These are phyloP conservation scores for Rhytidhysteron rufulum DNA, from an alignment of 2,329 filamentous ascomycete genomes.

Conservation along the genomic window DNA sequence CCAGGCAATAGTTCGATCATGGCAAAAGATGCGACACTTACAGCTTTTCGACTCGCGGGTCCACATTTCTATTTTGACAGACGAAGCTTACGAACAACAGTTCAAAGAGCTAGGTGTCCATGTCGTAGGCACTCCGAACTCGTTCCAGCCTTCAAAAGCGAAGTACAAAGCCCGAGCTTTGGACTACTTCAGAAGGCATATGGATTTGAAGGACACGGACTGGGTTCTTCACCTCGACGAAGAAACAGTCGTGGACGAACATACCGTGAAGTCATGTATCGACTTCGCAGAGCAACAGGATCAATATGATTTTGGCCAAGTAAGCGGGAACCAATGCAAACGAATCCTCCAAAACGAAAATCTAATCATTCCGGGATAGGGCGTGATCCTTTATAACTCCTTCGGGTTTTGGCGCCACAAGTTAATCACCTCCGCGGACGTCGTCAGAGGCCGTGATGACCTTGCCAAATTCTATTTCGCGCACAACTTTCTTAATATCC, in stretches of 20 bases:
- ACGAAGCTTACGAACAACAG: not conserved
- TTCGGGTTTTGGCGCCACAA: too few relatives aligned
- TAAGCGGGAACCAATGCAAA: too few relatives aligned
- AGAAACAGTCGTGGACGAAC: slow-evolving; percentile 3
- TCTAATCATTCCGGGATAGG: too few relatives aligned
- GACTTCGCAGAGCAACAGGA: not conserved
- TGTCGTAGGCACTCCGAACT: not conserved
- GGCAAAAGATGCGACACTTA: not conserved
- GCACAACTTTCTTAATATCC: too few relatives aligned
- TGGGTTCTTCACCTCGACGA: slow-evolving; percentile 8
- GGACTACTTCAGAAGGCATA: not conserved
- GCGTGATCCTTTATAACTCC: too few relatives aligned
- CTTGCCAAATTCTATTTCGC: too few relatives aligned
- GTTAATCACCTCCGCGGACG: too few relatives aligned
- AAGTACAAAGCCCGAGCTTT: slow-evolving; percentile 1
- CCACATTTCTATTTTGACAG: not conserved
- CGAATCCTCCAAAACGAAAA: too few relatives aligned
- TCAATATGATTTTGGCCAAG: too few relatives aligned
- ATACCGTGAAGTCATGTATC: slow-evolving; percentile 2
- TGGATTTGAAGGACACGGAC: not conserved
- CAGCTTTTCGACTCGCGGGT: slow-evolving; percentile 1
- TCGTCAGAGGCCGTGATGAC: too few relatives aligned
- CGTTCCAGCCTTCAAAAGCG: not conserved
- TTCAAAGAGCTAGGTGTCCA: not conserved
- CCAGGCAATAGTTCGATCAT: not conserved